Base-by-base conservation (phyloP, 331 rosid genomes). In the Rosa hybrid region DNA sequence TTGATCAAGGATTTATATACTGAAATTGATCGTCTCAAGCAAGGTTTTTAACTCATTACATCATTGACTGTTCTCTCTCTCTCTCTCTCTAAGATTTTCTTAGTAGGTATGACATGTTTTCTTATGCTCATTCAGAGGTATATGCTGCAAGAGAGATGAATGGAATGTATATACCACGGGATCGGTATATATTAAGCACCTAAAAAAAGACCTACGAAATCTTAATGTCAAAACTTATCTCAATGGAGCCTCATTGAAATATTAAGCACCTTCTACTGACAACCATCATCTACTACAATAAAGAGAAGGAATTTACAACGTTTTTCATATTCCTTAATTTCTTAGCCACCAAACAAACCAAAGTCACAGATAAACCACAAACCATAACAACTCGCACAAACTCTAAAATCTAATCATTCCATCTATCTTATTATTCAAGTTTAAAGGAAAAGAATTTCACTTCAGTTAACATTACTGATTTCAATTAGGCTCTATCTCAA, bases 81-180 rank as follows among this genome's bases (percentile, higher is more conserved):
- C 30, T 27, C 60, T 14, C 10, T 3, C 16, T 10, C 25, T 5
- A 12, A 21, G 49, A 3, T 17, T 30, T 74, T 79, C 46, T 46
- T 34, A 39, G 2, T 27, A 34, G 57, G 57, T 84, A 13, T 68
- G 77, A 17, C 63, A 25, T 65, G 62, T 27, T 72, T 74, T 68
- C 25, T 78, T 34, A 34, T 75, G 18, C 70, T 74, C 75, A 48
- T n/a, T 48, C 82, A 96, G 99, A 96, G 97, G 99, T 96, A 67
- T 93, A 88, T 86, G 99, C 99, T 84, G 97, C 99, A 72, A 88
- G 99, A 86, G 99, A 96, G 87, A 96, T 93, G 90, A 96, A 96
- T 62, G 99, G 99, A 83, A 96, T 96, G 88, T 96, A 96, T 76
- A 91, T 96, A 81, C 99, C 99, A 27, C 99, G 98, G 18, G 99